Evolutionary conservation across 495 filamentous ascomycete genomes (phyloP), one percentile per base, ranked within the genome.

Genomic region (Pyrenula aspistea): DNA sequence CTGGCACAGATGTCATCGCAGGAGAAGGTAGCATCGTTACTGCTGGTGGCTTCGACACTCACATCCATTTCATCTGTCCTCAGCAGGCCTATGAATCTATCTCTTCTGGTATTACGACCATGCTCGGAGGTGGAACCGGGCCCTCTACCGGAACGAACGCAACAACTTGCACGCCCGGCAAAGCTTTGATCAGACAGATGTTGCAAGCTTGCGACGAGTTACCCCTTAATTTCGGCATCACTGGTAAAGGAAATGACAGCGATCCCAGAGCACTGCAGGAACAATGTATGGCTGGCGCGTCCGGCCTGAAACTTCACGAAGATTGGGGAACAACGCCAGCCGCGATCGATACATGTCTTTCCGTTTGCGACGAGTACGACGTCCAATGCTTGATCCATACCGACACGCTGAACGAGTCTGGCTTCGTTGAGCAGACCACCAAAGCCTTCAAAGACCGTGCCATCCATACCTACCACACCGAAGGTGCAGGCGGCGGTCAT

Each of bases 391-490:
- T 97, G 57, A 96, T 98, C 65, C 93, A 98, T 68, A 97, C 93
- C 2, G 93, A 98, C 69, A 98, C 93, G 0, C 81, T 98, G 49
- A 98, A 98, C 71, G 93, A 98, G 70, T 92, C 88, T 50, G 93
- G 93, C 22, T 98, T 95, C 68, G 93, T 98, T 49, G 94, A 96
- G 69, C 86, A 90, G 58, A 96, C 92, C 42, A 85, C 95, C 60
- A 77, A 77, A 21, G 84, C 94, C 24, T 89, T 97, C 79, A 90
- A 90, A 68, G 78, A 83, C 64, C 87, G 93, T 56, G 88, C 90
- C 2, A 96, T 98, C 62, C 93, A 98, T 74, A 96, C 93, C 12
- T 98, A 98, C 73, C 93, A 98, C 72, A 97, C 94, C 49, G 93
- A 98, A 69, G 93, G 93, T 51, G 93, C 93, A 10, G 93, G 93